A percentile compares a stretch with the other conserved stretches of the same genome.
These are phyloP conservation scores for Pseudogymnoascus sp. DNA, from an alignment of 2,329 filamentous ascomycete genomes.

Conservation along the genomic window DNA sequence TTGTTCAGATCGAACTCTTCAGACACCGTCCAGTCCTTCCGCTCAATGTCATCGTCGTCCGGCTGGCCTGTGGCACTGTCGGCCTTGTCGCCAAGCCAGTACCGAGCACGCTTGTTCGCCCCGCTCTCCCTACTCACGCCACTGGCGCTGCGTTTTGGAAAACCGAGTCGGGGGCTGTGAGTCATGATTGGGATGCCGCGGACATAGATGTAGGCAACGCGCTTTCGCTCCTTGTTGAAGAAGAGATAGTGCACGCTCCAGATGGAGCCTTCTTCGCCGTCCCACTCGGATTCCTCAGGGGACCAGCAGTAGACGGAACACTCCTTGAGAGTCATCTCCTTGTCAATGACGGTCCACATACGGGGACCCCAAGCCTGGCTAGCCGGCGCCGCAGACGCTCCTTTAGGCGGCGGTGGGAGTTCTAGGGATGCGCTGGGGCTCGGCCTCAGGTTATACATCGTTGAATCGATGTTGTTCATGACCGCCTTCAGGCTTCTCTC, in stretches of 20 bases:
- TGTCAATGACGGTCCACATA: constrained; percentile 88
- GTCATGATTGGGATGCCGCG: constrained; percentile 75
- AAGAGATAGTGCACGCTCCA: constrained; percentile 98
- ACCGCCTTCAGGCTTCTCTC: constrained; percentile 72
- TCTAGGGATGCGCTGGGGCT: constrained; percentile 35
- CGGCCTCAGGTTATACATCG: constrained; percentile 76
- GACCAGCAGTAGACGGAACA: constrained; percentile 86
- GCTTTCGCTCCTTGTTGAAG: constrained; percentile 86
- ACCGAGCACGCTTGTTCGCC: constrained; percentile 72
- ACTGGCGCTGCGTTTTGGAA: constrained; percentile 22
- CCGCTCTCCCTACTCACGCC: constrained; percentile 35
- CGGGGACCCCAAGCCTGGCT: constrained; percentile 71
- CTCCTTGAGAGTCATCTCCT: constrained; percentile 85
- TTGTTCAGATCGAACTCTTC: constrained; percentile 41
- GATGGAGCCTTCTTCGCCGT: constrained; percentile 84
- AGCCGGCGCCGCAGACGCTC: constrained; percentile 30
- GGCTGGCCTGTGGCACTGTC: constrained; percentile 33
- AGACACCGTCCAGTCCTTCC: constrained; percentile 29
- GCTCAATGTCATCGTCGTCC: constrained; percentile 32
- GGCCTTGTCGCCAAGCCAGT: constrained; percentile 71
- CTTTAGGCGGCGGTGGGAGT: constrained; percentile 28
- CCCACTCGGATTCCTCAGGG: constrained; percentile 82
- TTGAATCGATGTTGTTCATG: constrained; percentile 81
- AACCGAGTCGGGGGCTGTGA: constrained; percentile 43
- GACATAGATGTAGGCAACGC: constrained; percentile 88